Evolutionary conservation across 2,329 filamentous ascomycete genomes (phyloP).

Genomic region (Cytospora chrysosperma): DNA sequence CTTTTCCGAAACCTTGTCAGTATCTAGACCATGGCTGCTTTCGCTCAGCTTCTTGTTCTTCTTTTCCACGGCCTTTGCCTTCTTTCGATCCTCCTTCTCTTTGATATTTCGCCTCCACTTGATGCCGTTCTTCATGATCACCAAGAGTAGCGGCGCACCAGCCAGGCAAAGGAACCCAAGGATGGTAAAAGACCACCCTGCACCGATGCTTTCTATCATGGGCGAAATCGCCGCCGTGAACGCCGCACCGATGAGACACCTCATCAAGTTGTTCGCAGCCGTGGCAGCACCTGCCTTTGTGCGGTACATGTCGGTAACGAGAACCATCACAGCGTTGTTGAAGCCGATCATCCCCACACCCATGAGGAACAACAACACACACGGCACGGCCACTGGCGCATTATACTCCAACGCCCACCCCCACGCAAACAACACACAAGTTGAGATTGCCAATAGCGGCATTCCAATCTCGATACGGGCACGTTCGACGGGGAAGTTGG

Average conservation of each 20-base stretch:
- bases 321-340: slow-evolving; percentile 51
- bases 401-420: slow-evolving; percentile 50
- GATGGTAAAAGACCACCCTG: slow-evolving; percentile 52
- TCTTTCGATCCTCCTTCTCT: slow-evolving; percentile 31
- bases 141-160: slow-evolving; percentile 39
- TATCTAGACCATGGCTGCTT: not conserved
- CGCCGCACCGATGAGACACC: slow-evolving; percentile 55
- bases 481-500: slow-evolving; percentile 50
- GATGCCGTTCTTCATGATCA: slow-evolving; percentile 43
- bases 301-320: slow-evolving; percentile 58
- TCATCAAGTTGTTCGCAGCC: slow-evolving; percentile 55
- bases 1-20: not conserved
- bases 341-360: slow-evolving; percentile 53
- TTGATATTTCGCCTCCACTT: slow-evolving; percentile 41
- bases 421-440: slow-evolving; percentile 47
- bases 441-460: slow-evolving; percentile 51
- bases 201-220: slow-evolving; percentile 50
- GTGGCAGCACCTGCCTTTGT: slow-evolving; percentile 52
- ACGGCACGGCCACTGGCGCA: slow-evolving; percentile 45
- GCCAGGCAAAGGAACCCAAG: slow-evolving; percentile 43
- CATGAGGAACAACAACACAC: slow-evolving; percentile 46
- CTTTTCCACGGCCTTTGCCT: slow-evolving; percentile 18
- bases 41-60: not conserved
- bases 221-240: slow-evolving; percentile 52
- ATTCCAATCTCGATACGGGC: slow-evolving; percentile 50